Percentiles rank a stretch among this genome's conserved stretches.
Conservation (phyloP, 208 protist genomes). For the Phytomonas serpens region DNA sequence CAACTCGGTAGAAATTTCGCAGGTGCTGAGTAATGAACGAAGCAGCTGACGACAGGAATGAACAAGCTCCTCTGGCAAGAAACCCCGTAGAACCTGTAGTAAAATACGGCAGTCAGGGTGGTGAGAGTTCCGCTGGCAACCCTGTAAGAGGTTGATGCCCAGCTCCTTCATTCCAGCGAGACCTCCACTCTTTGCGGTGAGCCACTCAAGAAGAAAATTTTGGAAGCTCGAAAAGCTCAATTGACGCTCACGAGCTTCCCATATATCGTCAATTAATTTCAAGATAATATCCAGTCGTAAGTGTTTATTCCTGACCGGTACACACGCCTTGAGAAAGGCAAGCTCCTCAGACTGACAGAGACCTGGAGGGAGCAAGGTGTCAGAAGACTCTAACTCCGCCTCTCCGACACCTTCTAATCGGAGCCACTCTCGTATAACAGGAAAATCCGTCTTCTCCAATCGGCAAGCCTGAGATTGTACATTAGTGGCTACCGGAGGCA, state of each 20-base stretch:
- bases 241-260: conserved; percentile 29
- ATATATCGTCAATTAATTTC: conserved; percentile 47
- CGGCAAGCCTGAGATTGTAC: background rate
- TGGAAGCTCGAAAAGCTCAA: conserved; percentile 20
- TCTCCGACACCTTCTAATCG: conserved; percentile 51
- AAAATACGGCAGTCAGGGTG: conserved; percentile 65
- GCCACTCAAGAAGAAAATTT: conserved; percentile 58
- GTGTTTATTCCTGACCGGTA: conserved; percentile 59
- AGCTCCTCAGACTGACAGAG: conserved; percentile 39
- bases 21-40: conserved; percentile 17
- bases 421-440: conserved; percentile 62
- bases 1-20: conserved; percentile 10
- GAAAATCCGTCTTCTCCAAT: conserved; percentile 11
- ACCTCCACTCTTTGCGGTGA: conserved; percentile 36
- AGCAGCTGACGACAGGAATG: conserved; percentile 33
- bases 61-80: conserved; percentile 60
- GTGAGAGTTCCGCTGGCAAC: conserved; percentile 47
- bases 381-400: conserved; percentile 41
- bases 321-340: conserved; percentile 40
- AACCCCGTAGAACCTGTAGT: conserved; percentile 43
- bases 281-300: conserved; percentile 30
- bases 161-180: conserved; percentile 34
- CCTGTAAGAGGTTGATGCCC: conserved; percentile 56
- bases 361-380: conserved; percentile 50
- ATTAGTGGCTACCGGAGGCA: background rate